These are phyloP conservation scores for Datura wrightii DNA, from an alignment of 257 asterid species.

Conservation along the genomic window DNA sequence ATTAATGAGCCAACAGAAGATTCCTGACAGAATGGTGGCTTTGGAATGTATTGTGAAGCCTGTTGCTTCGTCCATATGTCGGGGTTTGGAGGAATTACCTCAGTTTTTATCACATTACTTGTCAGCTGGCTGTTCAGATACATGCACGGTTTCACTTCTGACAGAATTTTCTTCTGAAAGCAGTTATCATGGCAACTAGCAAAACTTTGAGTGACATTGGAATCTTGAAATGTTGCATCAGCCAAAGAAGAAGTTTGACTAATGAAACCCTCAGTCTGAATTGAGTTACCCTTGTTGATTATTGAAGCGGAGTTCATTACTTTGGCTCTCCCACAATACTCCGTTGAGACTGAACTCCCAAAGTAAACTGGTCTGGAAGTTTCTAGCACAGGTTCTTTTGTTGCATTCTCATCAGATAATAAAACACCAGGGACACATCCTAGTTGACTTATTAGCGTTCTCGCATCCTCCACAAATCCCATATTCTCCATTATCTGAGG, in stretches of 20 bases:
- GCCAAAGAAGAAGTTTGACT: slow-evolving; percentile 45
- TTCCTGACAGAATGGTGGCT: slow-evolving; percentile 37
- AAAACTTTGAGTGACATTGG: slow-evolving; percentile 33
- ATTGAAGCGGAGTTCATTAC: slow-evolving; percentile 39
- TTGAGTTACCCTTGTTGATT: slow-evolving; percentile 37
- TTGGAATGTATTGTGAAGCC: slow-evolving; percentile 37
- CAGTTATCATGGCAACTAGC: slow-evolving; percentile 28
- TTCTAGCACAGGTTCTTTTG: slow-evolving; percentile 50
- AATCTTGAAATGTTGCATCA: slow-evolving; percentile 42
- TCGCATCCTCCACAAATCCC: slow-evolving; percentile 68
- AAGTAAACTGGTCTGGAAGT: slow-evolving; percentile 48
- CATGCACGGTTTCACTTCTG: slow-evolving; percentile 34
- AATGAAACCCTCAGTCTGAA: slow-evolving; percentile 34
- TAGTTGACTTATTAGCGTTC: slow-evolving; percentile 61
- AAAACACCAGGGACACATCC: slow-evolving; percentile 68
- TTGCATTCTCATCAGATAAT: slow-evolving; percentile 53
- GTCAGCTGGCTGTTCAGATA: slow-evolving; percentile 41
- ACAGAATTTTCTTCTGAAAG: slow-evolving; percentile 35
- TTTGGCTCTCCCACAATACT: slow-evolving; percentile 43
- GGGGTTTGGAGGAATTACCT: slow-evolving; percentile 62
- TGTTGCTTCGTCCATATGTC: slow-evolving; percentile 59
- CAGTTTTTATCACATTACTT: slow-evolving; percentile 57
- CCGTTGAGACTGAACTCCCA: slow-evolving; percentile 42
- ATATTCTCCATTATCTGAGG: slow-evolving; percentile 73
- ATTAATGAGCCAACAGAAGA: slow-evolving; percentile 43